Base-by-base conservation (phyloP, 2,329 filamentous ascomycete species). In the Hypoxylon sp. region DNA sequence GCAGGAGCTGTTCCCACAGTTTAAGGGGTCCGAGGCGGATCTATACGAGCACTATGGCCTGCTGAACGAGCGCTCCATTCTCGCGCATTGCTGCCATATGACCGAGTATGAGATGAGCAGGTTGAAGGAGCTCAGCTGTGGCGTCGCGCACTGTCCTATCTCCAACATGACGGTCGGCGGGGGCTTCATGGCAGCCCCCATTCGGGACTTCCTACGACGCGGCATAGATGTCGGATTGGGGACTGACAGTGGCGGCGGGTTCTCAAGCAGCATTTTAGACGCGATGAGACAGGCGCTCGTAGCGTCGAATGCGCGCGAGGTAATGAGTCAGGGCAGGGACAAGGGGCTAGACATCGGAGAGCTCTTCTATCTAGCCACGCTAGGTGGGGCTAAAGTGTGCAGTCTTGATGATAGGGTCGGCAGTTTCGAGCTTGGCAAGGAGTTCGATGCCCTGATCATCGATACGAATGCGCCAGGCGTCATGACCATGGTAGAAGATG, bases 61-160 rank as follows among this genome's bases (percentile, higher is more conserved):
- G 3, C 80, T 92, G 5, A 85, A 80, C 0, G 67, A 79, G 2
- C 83, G 86, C 7, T 85, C 86, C 0, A 90, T 92, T 62, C 83
- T 92, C 0, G 90, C 90, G 0, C 90, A 92, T 74, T 91, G 89
- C 78, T 91, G 88, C 62, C 84, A 87, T 74, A 86, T 91, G 78
- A 83, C 80, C 4, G 83, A 87, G 2, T 81, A 85, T 31, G 90
- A 92, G 75, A 83, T 86, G 51, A 69, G 77, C 0, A 79, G 80
- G 4, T 71, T 91, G 1, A 71, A 77, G 13, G 75, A 79, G 7
- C 79, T 87, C 7, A 77, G 78, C 0, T 90, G 88, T 69, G 88
- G 89, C 17, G 81, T 91, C 1, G 87, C 89, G 0, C 89, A 91
- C 73, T 91, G 89, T 64, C 89, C 89, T 0, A 84, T 88, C 1